Percentiles rank a stretch among this genome's conserved stretches.
These are phyloP conservation scores for Verticillium dahliae DNA, from an alignment of 2,329 filamentous ascomycete genomes.

Conservation along the genomic window DNA sequence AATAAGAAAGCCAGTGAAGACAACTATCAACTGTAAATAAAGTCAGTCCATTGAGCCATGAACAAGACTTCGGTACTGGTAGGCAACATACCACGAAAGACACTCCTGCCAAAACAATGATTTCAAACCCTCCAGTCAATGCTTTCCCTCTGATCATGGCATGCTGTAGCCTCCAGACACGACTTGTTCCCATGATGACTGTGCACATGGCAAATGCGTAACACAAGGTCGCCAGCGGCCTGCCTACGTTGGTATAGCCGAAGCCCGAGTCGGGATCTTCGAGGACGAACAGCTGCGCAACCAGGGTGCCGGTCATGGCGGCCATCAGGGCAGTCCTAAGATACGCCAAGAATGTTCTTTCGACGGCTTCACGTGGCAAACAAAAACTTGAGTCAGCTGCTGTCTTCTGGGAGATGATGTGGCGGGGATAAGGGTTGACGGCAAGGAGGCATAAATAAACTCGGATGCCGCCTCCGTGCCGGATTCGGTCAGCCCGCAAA, in stretches of 20 bases:
- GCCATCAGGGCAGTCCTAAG: slow-evolving; percentile 64
- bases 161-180: slow-evolving; percentile 23
- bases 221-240: slow-evolving; percentile 44
- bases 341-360: slow-evolving; percentile 69
- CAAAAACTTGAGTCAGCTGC: not conserved
- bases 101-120: slow-evolving; percentile 10
- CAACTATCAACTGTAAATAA: slow-evolving; percentile 2
- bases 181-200: slow-evolving; percentile 20
- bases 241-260: slow-evolving; percentile 54
- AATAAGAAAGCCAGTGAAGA: slow-evolving; percentile 10
- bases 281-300: slow-evolving; percentile 61
- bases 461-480: not conserved
- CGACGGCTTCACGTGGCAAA: slow-evolving; percentile 47
- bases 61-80: not conserved
- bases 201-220: slow-evolving; percentile 31
- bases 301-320: slow-evolving; percentile 57
- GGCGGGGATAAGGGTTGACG: not conserved
- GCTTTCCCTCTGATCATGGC: slow-evolving; percentile 21
- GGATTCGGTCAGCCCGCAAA: not conserved
- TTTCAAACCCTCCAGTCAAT: slow-evolving; percentile 22
- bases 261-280: slow-evolving; percentile 33
- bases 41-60: not conserved
- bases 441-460: not conserved
- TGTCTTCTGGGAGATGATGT: not conserved
- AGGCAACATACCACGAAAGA: slow-evolving; percentile 9